phyloP scores from a whole-genome alignment of 768 basidiomycete genomes.

The Naganishia randhawae region DNA sequence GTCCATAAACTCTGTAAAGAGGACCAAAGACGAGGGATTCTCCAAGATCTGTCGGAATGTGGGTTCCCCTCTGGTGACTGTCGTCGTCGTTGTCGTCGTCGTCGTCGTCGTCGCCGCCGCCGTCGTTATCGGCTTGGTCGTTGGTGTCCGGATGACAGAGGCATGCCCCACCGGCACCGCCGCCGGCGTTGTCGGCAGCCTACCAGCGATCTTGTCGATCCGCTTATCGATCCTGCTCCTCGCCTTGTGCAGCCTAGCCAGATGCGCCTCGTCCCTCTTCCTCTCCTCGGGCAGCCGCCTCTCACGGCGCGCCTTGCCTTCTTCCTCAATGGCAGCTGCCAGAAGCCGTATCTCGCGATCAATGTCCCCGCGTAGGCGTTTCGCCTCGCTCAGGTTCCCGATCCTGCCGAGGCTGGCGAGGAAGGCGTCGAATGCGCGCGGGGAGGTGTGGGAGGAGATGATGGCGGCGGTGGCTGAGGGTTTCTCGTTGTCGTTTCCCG shows the following conservation, averaged over 20 bases:
- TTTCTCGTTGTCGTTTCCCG: too few relatives aligned
- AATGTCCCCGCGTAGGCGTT: slow-evolving; percentile 85
- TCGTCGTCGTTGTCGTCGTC: slow-evolving; percentile 54
- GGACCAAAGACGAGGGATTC: slow-evolving; percentile 84
- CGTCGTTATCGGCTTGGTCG: slow-evolving; percentile 43
- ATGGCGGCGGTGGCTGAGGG: neutral
- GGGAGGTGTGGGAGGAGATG: slow-evolving; percentile 76
- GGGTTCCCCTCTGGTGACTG: slow-evolving; percentile 53
- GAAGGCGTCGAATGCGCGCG: slow-evolving; percentile 85
- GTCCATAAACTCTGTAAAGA: slow-evolving; percentile 99
- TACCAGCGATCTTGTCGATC: slow-evolving; percentile 71
- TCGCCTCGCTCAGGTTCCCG: slow-evolving; percentile 79
- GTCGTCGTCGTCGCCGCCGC: slow-evolving; percentile 52
- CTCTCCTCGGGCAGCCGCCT: too few relatives aligned
- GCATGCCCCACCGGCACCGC: too few relatives aligned
- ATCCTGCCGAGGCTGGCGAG: slow-evolving; percentile 75
- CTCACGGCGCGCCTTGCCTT: slow-evolving; percentile 56
- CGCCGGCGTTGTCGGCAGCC: too few relatives aligned
- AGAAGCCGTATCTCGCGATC: slow-evolving; percentile 85
- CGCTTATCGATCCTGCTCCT: slow-evolving; percentile 81
- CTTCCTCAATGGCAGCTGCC: neutral
- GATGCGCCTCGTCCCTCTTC: slow-evolving; percentile 79
- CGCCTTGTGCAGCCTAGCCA: slow-evolving; percentile 82
- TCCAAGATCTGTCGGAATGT: slow-evolving; percentile 73
- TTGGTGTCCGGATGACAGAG: too few relatives aligned